Conservation (phyloP, 2,329 filamentous ascomycete species). For the Penicillium expansum region DNA sequence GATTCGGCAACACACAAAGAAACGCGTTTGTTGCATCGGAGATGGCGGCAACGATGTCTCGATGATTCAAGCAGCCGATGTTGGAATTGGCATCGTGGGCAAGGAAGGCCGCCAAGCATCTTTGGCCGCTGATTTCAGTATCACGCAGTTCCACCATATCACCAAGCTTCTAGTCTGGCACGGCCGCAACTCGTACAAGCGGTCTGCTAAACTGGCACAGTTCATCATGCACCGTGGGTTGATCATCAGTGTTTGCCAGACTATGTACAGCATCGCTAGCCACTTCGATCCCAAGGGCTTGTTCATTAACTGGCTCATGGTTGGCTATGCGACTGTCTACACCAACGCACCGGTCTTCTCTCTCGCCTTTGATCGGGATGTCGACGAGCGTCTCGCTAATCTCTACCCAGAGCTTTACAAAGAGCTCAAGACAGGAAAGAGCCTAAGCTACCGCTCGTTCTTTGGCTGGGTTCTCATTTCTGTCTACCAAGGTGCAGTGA, state of each 20-base stretch:
- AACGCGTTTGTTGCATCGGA: slow-evolving; percentile 94
- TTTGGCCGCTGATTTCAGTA: slow-evolving; percentile 92
- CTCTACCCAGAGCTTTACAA: slow-evolving; percentile 97
- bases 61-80: slow-evolving; percentile 98
- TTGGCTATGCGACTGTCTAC: slow-evolving; percentile 94
- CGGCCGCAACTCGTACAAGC: slow-evolving; percentile 94
- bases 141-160: slow-evolving; percentile 90
- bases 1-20: slow-evolving; percentile 88
- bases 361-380: slow-evolving; percentile 89
- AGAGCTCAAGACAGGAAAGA: slow-evolving; percentile 85
- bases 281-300: slow-evolving; percentile 90
- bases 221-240: slow-evolving; percentile 97
- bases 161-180: slow-evolving; percentile 99
- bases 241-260: slow-evolving; percentile 94
- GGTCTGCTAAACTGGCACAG: slow-evolving; percentile 89
- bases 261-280: slow-evolving; percentile 92
- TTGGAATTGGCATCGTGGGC: slow-evolving; percentile 95
- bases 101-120: slow-evolving; percentile 96
- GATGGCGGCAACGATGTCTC: slow-evolving; percentile 98
- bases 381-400: slow-evolving; percentile 89
- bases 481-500: slow-evolving; percentile 91
- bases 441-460: slow-evolving; percentile 87
- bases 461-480: slow-evolving; percentile 95
- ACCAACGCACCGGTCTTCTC: slow-evolving; percentile 91
- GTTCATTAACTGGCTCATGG: slow-evolving; percentile 94